Percentiles rank a stretch among this genome's conserved stretches.
Evolutionary conservation across 768 basidiomycete genomes (phyloP).

Genomic region (Candolleomyces efflorescens): DNA sequence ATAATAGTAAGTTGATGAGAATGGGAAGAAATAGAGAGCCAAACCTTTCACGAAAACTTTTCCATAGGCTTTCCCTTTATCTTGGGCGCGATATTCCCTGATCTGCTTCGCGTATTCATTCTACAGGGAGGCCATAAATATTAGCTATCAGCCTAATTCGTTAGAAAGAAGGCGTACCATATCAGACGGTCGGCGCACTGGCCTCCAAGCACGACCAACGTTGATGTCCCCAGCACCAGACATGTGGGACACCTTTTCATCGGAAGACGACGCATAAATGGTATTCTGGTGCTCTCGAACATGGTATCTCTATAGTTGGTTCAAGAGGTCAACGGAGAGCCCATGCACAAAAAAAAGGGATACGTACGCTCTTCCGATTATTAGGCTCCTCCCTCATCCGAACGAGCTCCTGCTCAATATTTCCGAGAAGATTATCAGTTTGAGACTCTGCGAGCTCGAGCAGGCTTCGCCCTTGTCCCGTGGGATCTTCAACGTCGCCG

Average conservation of each 20-base stretch:
- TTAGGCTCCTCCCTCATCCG: slow-evolving; percentile 49
- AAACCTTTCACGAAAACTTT: slow-evolving; percentile 93
- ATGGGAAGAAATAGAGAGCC: slow-evolving; percentile 12
- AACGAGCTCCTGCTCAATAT: slow-evolving; percentile 69
- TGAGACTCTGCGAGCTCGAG: slow-evolving; percentile 35
- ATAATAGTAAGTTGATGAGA: slow-evolving; percentile 10
- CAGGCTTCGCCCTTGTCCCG: slow-evolving; percentile 30
- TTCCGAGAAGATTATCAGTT: slow-evolving; percentile 58
- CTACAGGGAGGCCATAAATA: slow-evolving; percentile 33
- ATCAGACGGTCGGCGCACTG: slow-evolving; percentile 86
- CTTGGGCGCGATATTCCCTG: slow-evolving; percentile 70
- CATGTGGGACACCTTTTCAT: slow-evolving; percentile 70
- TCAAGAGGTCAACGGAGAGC: slow-evolving; percentile 9
- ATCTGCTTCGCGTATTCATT: slow-evolving; percentile 94
- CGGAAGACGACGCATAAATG: slow-evolving; percentile 80
- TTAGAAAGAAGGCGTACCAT: slow-evolving; percentile 55
- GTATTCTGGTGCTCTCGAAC: slow-evolving; percentile 72
- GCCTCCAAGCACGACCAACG: slow-evolving; percentile 79
- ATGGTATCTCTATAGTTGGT: slow-evolving; percentile 60
- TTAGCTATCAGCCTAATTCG: slow-evolving; percentile 1
- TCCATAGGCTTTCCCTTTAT: slow-evolving; percentile 80
- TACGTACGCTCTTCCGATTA: slow-evolving; percentile 35
- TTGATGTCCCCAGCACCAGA: slow-evolving; percentile 79
- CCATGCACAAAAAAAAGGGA: slow-evolving; percentile 6
- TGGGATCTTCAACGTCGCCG: slow-evolving; percentile 57